Base-by-base conservation (phyloP, 495 filamentous ascomycete species). In the Pyronema omphalodes region DNA sequence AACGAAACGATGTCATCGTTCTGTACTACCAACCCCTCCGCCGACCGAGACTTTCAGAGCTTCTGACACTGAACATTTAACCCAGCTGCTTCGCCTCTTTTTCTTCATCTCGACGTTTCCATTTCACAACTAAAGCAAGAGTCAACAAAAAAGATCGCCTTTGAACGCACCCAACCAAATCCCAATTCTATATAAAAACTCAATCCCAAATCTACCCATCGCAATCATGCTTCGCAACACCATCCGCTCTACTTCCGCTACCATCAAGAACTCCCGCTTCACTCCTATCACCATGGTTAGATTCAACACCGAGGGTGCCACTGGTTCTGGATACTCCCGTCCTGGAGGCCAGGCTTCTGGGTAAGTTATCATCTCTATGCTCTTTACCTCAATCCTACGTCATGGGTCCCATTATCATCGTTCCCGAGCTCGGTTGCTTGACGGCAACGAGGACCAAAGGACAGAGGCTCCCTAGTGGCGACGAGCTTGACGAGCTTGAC, bases 271-370 rank as follows among this genome's bases (percentile, higher is more conserved):
- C 23, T 52, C 48, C 57, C 60, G 60, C 57, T 41, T 61, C 44
- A 58, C 58, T 2, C 53, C 60, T 11, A 37, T 65, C 44, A 61
- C 58, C 50, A 49, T 51, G 51, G 40, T 65, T 41, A 63, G 67
- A 40, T 43, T 52, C 17, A 71, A 69, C 69, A 59, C 54, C 45
- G 71, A 69, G 60, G 72, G 73, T 39, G 69, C 70, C 18, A 68
- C 72, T 23, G 73, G 73, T 19, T 71, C 69, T 18, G 70, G 69
- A 9, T 59, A 56, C 55, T 63, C 73, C 12, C 63, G 73, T 44
- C 64, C 72, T 15, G 61, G 65, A 15, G 73, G 73, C 14, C 54
- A 63, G 47, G 67, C 64, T 40, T 35, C 63, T 51, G 68, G 67
- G 71, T 73, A 58, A 53, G 66, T 47, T 9, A 14, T 7, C 44